phyloP scores from a whole-genome alignment of 768 basidiomycete species.

The Termitomyces heimii region DNA sequence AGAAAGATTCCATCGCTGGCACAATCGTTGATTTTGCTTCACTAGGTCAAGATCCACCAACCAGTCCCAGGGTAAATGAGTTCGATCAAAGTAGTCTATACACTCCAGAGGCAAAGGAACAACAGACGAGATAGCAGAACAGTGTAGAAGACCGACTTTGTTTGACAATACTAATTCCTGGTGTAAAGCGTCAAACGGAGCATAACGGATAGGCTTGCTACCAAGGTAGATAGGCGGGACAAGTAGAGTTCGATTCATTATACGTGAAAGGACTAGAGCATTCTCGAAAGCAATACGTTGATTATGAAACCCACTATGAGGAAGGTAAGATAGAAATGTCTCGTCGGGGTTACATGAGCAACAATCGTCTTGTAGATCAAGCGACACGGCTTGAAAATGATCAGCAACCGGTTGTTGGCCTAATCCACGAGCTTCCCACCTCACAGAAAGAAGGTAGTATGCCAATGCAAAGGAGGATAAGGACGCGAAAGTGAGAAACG shows the following conservation, averaged over 20 bases:
- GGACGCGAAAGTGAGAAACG: conserved; percentile 40
- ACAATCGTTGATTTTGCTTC: conserved; percentile 31
- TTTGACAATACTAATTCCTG: conserved; percentile 39
- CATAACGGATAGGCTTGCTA: conserved; percentile 51
- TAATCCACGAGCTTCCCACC: conserved; percentile 37
- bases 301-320: conserved; percentile 83
- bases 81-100: conserved; percentile 51
- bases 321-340: conserved; percentile 66
- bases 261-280: conserved; percentile 62
- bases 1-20: conserved; percentile 46
- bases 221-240: conserved; percentile 74
- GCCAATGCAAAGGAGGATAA: conserved; percentile 52
- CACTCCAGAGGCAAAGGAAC: conserved; percentile 49
- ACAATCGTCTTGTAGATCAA: conserved; percentile 14
- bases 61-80: conserved; percentile 65
- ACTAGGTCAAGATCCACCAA: conserved; percentile 49
- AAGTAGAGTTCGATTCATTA: conserved; percentile 74
- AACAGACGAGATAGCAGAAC: conserved; percentile 29
- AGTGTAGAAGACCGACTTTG: conserved; percentile 50
- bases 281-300: conserved; percentile 86
- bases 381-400: conserved; percentile 22
- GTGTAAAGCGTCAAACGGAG: conserved; percentile 43
- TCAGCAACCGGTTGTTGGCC: conserved; percentile 24
- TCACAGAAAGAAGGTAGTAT: conserved; percentile 59
- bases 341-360: conserved; percentile 21